A percentile compares a stretch with the other conserved stretches of the same genome.
phyloP scores from a whole-genome alignment of 2,329 filamentous ascomycete species.

The Alternaria panax region DNA sequence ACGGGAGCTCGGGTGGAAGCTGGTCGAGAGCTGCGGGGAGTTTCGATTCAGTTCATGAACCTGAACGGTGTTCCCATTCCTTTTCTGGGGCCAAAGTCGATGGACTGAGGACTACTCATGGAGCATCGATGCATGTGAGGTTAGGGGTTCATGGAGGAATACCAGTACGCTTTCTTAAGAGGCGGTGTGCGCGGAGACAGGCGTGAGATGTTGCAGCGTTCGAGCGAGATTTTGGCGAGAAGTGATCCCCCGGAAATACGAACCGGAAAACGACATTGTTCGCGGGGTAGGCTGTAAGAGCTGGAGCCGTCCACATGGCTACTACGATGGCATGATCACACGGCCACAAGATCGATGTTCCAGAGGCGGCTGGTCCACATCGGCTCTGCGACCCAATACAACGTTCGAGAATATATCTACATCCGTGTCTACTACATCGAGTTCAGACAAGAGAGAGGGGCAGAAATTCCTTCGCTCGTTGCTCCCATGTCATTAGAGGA shows the following conservation, averaged over 20 bases:
- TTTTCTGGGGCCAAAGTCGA: constrained; percentile 5
- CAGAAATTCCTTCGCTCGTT: not conserved
- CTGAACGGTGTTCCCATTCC: constrained; percentile 43
- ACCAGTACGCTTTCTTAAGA: not conserved
- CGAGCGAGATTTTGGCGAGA: constrained; percentile 2
- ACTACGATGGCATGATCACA: not conserved
- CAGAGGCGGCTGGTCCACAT: not conserved
- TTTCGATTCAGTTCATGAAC: constrained; percentile 33
- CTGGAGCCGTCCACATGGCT: not conserved
- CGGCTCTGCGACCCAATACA: not conserved
- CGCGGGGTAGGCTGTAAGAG: not conserved
- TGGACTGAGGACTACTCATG: not conserved
- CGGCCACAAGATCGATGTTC: not conserved
- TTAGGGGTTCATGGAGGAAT: not conserved
- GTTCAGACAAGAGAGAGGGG: not conserved
- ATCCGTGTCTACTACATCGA: not conserved
- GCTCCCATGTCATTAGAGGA: not conserved
- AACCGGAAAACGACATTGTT: not conserved
- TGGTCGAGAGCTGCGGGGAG: constrained; percentile 10
- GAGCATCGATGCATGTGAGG: not conserved
- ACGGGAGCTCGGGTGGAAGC: constrained; percentile 2
- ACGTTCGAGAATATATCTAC: not conserved
- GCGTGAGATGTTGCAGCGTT: constrained; percentile 13
- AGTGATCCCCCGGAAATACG: not conserved
- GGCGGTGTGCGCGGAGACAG: not conserved